Conservation (phyloP, 228 moss, liverwort and hornwort species). For the Sphagnum magellanicum region DNA sequence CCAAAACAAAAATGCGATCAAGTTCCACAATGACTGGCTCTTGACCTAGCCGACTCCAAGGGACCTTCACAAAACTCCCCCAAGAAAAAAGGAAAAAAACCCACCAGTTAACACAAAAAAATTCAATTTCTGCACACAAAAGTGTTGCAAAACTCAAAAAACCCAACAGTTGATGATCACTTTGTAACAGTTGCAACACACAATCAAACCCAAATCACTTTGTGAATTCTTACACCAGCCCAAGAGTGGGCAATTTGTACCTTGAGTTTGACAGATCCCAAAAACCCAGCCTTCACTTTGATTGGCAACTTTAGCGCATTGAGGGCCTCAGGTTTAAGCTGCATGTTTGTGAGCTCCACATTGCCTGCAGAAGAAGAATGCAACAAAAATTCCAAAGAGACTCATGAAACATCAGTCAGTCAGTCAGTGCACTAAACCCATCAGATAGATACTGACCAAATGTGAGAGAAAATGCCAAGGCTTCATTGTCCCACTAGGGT, state of each 20-base stretch:
- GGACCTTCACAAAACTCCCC: constrained; percentile 35
- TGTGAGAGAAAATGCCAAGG: no score
- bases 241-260: constrained; percentile 14
- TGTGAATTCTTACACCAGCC: no score
- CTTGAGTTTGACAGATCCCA: constrained; percentile 95
- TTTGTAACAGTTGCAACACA: no score
- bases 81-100: neutral
- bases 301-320: constrained; percentile 94
- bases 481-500: no score
- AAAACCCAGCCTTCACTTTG: constrained; percentile 96
- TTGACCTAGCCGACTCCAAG: constrained; percentile 97
- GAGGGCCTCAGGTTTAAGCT: constrained; percentile 93
- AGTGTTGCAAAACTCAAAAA: neutral
- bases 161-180: neutral
- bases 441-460: no score
- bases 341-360: constrained; percentile 98
- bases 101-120: no score
- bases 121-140: neutral
- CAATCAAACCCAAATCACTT: no score
- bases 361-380: constrained; percentile 44
- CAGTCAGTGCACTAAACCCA: no score
- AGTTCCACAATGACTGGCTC: constrained; percentile 88
- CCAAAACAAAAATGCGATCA: constrained; percentile 83
- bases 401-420: no score
- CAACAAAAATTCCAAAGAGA: no score